These are phyloP conservation scores for Eucalyptus erythrocorys DNA, from an alignment of 345 rosid genomes.

Conservation along the genomic window DNA sequence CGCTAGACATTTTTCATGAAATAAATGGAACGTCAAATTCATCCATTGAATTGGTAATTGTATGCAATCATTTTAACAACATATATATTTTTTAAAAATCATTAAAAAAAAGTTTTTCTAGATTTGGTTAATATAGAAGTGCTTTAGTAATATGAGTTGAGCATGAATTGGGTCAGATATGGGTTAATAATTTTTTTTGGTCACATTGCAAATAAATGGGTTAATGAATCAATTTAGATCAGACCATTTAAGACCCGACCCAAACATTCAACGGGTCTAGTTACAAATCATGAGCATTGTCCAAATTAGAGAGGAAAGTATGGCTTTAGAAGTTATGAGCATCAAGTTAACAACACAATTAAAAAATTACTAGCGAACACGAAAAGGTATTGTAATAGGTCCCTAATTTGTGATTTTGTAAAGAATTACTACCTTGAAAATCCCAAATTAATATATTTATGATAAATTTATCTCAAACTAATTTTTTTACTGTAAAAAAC, in stretches of 20 bases:
- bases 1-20: rapidly evolving
- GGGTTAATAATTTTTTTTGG: no score
- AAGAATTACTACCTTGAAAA: no score
- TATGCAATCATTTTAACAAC: no score
- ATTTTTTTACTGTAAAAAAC: no score
- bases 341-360: not conserved
- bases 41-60: no score
- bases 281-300: not conserved
- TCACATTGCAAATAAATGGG: not conserved
- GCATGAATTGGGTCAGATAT: rapidly evolving
- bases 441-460: no score
- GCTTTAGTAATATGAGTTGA: no score
- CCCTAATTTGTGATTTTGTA: not conserved
- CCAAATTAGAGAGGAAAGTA: not conserved
- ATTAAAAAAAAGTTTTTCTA: no score
- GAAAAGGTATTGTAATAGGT: not conserved
- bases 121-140: no score
- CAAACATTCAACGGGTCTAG: rapidly evolving
- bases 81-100: no score
- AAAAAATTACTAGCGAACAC: not conserved
- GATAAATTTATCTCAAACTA: rapidly evolving
- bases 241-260: rapidly evolving
- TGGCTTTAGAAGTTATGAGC: not conserved
- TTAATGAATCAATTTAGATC: no score
- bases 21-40: no score